A percentile compares a stretch with the other conserved stretches of the same genome.
These are phyloP conservation scores for Dothidotthia symphoricarpi DNA, from an alignment of 2,329 filamentous ascomycete genomes.

Conservation along the genomic window DNA sequence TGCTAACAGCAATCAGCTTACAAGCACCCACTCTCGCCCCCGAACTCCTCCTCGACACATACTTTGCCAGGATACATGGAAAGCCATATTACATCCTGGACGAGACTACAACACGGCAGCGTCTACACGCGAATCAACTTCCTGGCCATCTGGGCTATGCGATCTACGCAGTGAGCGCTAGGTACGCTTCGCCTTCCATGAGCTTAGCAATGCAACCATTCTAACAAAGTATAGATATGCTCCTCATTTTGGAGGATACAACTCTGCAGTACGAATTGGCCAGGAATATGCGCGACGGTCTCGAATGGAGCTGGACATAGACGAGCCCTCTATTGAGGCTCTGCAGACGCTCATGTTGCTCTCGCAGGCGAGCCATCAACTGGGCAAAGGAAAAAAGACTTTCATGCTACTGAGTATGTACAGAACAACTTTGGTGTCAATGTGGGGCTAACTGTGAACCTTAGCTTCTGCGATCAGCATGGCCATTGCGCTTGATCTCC, in stretches of 20 bases:
- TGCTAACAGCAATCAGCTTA: constrained; percentile 27
- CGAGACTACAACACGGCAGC: constrained; percentile 70
- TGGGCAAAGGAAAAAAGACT: constrained; percentile 77
- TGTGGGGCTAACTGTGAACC: constrained; percentile 16
- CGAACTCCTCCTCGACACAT: constrained; percentile 70
- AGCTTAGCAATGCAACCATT: constrained; percentile 51
- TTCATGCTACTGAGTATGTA: constrained; percentile 77
- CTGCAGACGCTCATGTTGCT: constrained; percentile 75
- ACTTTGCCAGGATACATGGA: constrained; percentile 75
- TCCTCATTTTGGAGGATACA: constrained; percentile 63
- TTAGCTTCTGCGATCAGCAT: constrained; percentile 75
- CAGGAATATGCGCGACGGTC: constrained; percentile 72
- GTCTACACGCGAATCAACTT: constrained; percentile 67
- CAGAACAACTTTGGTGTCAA: constrained; percentile 1
- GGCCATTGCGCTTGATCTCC: constrained; percentile 77
- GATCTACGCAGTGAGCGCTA: constrained; percentile 51
- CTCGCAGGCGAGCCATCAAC: constrained; percentile 71
- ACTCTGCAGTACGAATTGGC: constrained; percentile 65
- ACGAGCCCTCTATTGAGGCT: constrained; percentile 76
- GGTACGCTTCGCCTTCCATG: constrained; percentile 41
- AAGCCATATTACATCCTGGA: constrained; percentile 82
- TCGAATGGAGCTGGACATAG: constrained; percentile 69
- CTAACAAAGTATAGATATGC: constrained; percentile 58
- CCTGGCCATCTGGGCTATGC: constrained; percentile 52
- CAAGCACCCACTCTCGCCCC: constrained; percentile 52